Percentiles rank a stretch among this genome's conserved stretches.
These are phyloP conservation scores for Emergomyces pasteurianus DNA, from an alignment of 2,329 filamentous ascomycete genomes.

Conservation along the genomic window DNA sequence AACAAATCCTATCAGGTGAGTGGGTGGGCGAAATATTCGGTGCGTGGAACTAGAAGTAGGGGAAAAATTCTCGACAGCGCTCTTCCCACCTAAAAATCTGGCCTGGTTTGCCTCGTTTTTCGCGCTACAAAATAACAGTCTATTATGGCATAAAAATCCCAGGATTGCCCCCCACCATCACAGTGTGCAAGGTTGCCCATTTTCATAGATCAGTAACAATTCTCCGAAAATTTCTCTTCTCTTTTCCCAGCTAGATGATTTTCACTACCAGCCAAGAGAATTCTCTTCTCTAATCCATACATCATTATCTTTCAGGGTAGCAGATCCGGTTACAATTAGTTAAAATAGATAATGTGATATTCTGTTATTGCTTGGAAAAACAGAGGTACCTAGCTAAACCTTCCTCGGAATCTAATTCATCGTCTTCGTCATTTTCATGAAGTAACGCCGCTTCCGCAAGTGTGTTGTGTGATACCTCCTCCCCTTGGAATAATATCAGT, in stretches of 20 bases:
- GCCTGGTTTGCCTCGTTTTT: conserved; percentile 2
- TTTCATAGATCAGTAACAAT: background rate
- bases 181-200: background rate
- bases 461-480: background rate
- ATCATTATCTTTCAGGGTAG: background rate
- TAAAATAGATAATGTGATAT: background rate
- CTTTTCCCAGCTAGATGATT: background rate
- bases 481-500: background rate
- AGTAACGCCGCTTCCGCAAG: background rate
- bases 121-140: background rate
- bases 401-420: background rate
- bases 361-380: background rate
- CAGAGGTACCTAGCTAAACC: background rate
- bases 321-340: background rate
- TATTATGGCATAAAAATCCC: background rate
- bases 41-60: background rate
- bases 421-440: background rate
- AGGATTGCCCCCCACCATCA: background rate
- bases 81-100: background rate
- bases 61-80: background rate
- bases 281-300: background rate
- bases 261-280: background rate
- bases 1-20: background rate
- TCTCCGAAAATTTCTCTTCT: background rate
- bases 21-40: background rate